Percentiles rank a stretch among this genome's conserved stretches.
Conservation (phyloP, 1,284 basidiomycete species). For the Pholiota adiposa region DNA sequence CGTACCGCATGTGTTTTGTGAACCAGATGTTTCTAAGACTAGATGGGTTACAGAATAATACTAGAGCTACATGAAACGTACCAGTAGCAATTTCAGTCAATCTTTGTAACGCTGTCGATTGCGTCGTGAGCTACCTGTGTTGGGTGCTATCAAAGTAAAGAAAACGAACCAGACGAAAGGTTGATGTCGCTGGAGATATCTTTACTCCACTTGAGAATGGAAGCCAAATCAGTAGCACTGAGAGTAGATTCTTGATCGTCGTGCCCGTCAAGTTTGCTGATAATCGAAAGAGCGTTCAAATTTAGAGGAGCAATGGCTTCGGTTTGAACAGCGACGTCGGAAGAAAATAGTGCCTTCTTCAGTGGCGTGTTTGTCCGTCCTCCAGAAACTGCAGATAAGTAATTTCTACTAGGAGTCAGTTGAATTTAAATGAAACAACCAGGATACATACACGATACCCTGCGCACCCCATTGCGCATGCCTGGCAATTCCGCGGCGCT, state of each 20-base stretch:
- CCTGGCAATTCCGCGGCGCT: slow-evolving; percentile 63
- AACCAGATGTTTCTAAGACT: slow-evolving; percentile 60
- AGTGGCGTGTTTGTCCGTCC: slow-evolving; percentile 47
- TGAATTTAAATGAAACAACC: neutral
- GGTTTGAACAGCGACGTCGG: slow-evolving; percentile 67
- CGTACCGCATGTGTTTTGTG: slow-evolving; percentile 63
- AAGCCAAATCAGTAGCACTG: slow-evolving; percentile 60
- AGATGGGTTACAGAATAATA: slow-evolving; percentile 7
- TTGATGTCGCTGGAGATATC: slow-evolving; percentile 76
- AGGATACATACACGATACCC: slow-evolving; percentile 61
- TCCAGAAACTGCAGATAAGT: slow-evolving; percentile 52
- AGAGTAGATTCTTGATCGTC: slow-evolving; percentile 60
- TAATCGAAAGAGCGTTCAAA: slow-evolving; percentile 32
- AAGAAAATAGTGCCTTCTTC: slow-evolving; percentile 58
- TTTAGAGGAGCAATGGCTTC: slow-evolving; percentile 47
- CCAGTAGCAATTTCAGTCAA: slow-evolving; percentile 73
- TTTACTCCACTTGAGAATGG: slow-evolving; percentile 71
- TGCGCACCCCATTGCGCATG: slow-evolving; percentile 74
- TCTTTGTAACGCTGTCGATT: slow-evolving; percentile 55
- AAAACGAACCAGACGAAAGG: slow-evolving; percentile 54
- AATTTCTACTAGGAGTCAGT: slow-evolving; percentile 40
- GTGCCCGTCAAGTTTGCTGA: slow-evolving; percentile 40
- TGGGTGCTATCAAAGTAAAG: neutral
- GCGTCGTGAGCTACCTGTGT: slow-evolving; percentile 9
- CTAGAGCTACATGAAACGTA: slow-evolving; percentile 27